These are phyloP conservation scores for Geranium incanum DNA, from an alignment of 441 rosid genomes.

Conservation along the genomic window DNA sequence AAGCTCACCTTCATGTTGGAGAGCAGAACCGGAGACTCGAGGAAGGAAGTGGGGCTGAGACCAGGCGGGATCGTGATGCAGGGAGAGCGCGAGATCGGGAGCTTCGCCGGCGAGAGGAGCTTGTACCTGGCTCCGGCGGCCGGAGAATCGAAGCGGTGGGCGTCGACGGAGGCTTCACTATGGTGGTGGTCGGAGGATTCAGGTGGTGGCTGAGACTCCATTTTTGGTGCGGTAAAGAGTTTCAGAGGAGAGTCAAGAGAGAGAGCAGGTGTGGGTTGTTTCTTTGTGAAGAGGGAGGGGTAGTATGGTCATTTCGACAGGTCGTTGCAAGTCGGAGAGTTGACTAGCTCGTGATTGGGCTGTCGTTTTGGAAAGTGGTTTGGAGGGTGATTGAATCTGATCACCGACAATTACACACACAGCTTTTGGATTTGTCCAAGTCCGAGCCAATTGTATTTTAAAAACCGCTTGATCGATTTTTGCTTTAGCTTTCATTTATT, in stretches of 20 bases:
- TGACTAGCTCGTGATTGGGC: background rate
- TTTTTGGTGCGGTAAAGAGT: background rate
- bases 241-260: conserved; percentile 13
- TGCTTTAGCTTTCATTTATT: too few relatives aligned
- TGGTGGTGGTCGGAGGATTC: background rate
- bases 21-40: conserved; percentile 88
- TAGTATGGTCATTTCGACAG: conserved; percentile 13
- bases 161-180: background rate
- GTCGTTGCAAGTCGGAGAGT: background rate
- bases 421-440: too few relatives aligned
- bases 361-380: too few relatives aligned
- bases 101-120: conserved; percentile 91
- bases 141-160: conserved; percentile 19
- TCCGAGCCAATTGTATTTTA: too few relatives aligned
- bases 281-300: conserved; percentile 15
- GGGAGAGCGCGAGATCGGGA: conserved; percentile 80
- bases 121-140: conserved; percentile 60
- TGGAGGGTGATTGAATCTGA: too few relatives aligned
- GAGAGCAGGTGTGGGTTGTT: conserved; percentile 3
- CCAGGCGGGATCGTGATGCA: conserved; percentile 79
- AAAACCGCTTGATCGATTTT: too few relatives aligned
- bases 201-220: background rate
- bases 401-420: too few relatives aligned
- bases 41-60: conserved; percentile 78
- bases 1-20: conserved; percentile 70